These are phyloP conservation scores for Mortierella hygrophila DNA, from an alignment of 192 early-diverging fungal species.

Conservation along the genomic window DNA sequence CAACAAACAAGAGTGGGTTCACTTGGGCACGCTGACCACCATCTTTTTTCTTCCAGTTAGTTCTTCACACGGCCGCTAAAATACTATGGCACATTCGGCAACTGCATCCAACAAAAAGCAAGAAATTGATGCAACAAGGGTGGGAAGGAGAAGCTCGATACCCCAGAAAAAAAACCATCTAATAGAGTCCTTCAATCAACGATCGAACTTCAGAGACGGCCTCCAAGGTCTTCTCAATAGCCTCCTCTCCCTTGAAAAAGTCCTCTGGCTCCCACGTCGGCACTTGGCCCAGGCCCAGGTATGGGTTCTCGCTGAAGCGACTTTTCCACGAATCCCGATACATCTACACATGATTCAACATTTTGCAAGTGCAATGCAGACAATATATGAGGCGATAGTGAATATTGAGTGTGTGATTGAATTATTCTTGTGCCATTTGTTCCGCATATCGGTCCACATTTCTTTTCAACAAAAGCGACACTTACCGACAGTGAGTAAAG, in stretches of 20 bases:
- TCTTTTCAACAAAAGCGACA: not conserved
- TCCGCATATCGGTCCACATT: not conserved
- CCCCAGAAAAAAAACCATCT: not conserved
- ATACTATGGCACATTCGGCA: not conserved
- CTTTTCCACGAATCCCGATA: slow-evolving; percentile 30
- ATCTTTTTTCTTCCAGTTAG: not conserved
- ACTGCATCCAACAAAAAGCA: not conserved
- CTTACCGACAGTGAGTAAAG: slow-evolving; percentile 45
- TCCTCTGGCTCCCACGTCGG: slow-evolving; percentile 32
- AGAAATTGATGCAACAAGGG: not conserved
- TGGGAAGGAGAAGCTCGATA: not conserved
- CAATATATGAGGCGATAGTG: not conserved
- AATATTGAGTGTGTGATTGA: not conserved
- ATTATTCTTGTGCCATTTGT: not conserved
- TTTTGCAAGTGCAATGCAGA: not conserved
- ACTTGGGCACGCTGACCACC: slow-evolving; percentile 7
- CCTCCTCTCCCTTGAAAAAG: slow-evolving; percentile 36
- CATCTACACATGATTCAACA: slow-evolving; percentile 20
- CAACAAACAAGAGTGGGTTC: not conserved
- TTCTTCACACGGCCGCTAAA: slow-evolving; percentile 11
- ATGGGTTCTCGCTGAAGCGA: slow-evolving; percentile 46
- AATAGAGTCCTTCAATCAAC: slow-evolving; percentile 8
- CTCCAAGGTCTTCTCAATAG: slow-evolving; percentile 25
- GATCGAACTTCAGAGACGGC: slow-evolving; percentile 10
- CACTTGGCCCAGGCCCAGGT: slow-evolving; percentile 33